Percentiles rank a stretch among this genome's conserved stretches.
Conservation (phyloP, 1,284 basidiomycete species). For the Marasmius tenuissimus region DNA sequence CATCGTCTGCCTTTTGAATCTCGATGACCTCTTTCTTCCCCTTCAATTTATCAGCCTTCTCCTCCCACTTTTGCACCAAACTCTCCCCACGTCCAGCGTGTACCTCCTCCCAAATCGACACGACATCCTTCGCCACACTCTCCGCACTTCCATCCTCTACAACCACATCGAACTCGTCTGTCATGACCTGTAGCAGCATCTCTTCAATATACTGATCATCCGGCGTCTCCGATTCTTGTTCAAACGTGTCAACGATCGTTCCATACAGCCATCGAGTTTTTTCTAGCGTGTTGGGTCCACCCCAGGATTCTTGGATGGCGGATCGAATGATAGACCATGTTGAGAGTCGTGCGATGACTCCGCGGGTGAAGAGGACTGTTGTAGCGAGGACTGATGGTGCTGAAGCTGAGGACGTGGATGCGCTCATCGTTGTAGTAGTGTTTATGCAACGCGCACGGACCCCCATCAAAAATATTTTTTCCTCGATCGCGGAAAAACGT, state of each 20-base stretch:
- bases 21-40: neutral
- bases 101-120: constrained; percentile 7
- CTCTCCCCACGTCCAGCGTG: constrained; percentile 3
- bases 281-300: constrained; percentile 13
- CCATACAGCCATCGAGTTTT: constrained; percentile 14
- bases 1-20: neutral
- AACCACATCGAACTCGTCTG: constrained; percentile 13
- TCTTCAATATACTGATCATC: constrained; percentile 14
- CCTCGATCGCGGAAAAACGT: neutral
- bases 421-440: neutral
- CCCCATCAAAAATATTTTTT: neutral
- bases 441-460: neutral
- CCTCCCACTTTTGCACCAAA: constrained; percentile 8
- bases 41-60: constrained; percentile 11
- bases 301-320: constrained; percentile 13
- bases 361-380: constrained; percentile 11
- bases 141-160: constrained; percentile 14
- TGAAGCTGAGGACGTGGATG: neutral
- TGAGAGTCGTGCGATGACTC: constrained; percentile 11
- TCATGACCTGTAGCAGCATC: constrained; percentile 11
- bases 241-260: constrained; percentile 12
- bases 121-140: constrained; percentile 12
- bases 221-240: constrained; percentile 6
- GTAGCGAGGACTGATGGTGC: neutral
- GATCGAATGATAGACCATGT: constrained; percentile 10